A percentile compares a stretch with the other conserved stretches of the same genome.
Evolutionary conservation across 306 rosid species (phyloP).

Genomic region (Aeschynomene evenia): DNA sequence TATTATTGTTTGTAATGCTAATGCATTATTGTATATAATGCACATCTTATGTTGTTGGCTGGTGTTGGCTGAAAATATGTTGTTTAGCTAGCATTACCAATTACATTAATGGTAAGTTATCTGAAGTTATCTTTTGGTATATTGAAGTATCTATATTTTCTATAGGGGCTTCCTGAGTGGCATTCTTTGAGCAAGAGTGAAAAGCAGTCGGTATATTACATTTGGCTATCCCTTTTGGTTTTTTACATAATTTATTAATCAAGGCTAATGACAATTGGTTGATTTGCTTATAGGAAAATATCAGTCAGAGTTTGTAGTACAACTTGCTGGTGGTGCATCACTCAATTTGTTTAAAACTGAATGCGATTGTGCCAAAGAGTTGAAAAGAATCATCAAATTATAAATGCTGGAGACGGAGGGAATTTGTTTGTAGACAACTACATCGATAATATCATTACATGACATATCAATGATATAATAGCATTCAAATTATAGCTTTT

Average conservation of each 20-base stretch:
- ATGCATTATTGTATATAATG: too few species aligned
- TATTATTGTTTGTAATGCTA: too few species aligned
- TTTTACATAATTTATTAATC: not conserved
- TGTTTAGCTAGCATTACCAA: too few species aligned
- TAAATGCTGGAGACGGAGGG: not conserved
- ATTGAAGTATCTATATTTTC: constrained; percentile 14
- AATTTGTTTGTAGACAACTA: constrained; percentile 1
- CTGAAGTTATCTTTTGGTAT: not conserved
- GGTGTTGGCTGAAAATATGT: too few species aligned
- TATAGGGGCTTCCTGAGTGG: constrained; percentile 66
- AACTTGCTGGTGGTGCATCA: constrained; percentile 10
- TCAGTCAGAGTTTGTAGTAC: constrained; percentile 22
- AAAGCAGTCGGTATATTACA: not conserved
- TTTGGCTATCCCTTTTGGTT: not conserved
- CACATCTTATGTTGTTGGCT: too few species aligned
- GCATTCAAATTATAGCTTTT: constrained; percentile 3
- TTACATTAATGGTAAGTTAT: not conserved
- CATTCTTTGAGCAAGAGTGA: constrained; percentile 39
- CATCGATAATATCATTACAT: constrained; percentile 8
- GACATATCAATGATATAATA: not conserved
- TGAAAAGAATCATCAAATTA: not conserved
- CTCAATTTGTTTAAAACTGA: not conserved
- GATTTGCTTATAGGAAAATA: not conserved
- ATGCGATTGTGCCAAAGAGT: not conserved
- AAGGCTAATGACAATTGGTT: not conserved